These are phyloP conservation scores for Coemansia sp. DNA, from an alignment of 192 early-diverging fungal species.

Conservation along the genomic window DNA sequence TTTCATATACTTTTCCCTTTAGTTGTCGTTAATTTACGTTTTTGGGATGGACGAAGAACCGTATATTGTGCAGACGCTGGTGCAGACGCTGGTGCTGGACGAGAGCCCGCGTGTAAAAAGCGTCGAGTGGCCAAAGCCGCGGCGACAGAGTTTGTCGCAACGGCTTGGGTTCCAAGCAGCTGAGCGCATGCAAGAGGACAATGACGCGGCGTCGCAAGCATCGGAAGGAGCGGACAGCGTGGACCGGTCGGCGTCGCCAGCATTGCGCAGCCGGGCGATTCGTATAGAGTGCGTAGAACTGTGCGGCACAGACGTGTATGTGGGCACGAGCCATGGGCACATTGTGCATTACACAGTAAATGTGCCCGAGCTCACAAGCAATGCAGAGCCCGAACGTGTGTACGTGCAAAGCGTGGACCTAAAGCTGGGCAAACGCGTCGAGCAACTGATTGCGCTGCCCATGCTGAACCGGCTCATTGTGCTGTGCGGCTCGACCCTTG, in stretches of 20 bases:
- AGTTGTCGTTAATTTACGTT: too few relatives aligned
- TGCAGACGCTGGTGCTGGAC: neutral
- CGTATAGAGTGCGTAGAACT: slow-evolving; percentile 45
- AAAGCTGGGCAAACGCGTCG: slow-evolving; percentile 32
- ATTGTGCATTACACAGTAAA: slow-evolving; percentile 37
- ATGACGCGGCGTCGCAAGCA: neutral
- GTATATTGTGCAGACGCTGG: neutral
- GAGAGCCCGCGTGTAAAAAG: neutral
- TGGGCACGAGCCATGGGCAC: slow-evolving; percentile 42
- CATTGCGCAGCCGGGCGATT: neutral
- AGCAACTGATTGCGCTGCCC: slow-evolving; percentile 47
- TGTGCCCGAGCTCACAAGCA: slow-evolving; percentile 14
- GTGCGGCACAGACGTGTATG: slow-evolving; percentile 29
- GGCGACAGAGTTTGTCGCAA: slow-evolving; percentile 49
- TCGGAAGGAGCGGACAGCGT: neutral
- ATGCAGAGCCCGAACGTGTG: slow-evolving; percentile 10
- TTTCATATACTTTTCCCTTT: too few relatives aligned
- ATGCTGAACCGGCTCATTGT: slow-evolving; percentile 29
- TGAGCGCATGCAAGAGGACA: neutral
- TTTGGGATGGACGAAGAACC: neutral
- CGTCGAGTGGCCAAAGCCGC: slow-evolving; percentile 7
- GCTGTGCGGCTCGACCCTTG: slow-evolving; percentile 37
- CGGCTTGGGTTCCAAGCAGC: slow-evolving; percentile 34
- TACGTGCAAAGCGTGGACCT: slow-evolving; percentile 25
- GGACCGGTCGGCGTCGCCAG: slow-evolving; percentile 6